Evolutionary conservation across 2,329 filamentous ascomycete species (phyloP).

Genomic region (Emmonsiellopsis sp.): DNA sequence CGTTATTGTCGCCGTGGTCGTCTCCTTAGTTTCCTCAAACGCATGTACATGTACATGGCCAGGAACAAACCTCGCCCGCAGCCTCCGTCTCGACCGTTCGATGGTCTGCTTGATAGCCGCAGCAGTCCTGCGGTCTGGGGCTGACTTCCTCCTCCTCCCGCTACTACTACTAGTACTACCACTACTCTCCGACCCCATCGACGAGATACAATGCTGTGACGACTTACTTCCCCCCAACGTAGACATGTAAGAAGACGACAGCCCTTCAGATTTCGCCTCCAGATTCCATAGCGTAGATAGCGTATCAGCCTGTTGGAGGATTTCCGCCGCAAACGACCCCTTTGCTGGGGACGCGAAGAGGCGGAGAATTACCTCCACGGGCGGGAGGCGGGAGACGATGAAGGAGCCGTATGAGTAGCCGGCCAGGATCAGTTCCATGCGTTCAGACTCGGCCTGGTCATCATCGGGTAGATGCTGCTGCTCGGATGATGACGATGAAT

Average conservation of each 20-base stretch:
- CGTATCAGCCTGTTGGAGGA: constrained; percentile 58
- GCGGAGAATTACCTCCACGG: constrained; percentile 46
- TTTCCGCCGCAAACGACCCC: constrained; percentile 57
- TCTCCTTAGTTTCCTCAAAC: not conserved
- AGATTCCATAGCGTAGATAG: constrained; percentile 55
- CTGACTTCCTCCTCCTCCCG: constrained; percentile 20
- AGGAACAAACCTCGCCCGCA: constrained; percentile 10
- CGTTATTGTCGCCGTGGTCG: not conserved
- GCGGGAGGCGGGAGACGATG: constrained; percentile 63
- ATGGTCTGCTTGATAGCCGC: constrained; percentile 30
- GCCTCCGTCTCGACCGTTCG: constrained; percentile 26
- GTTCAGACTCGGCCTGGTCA: not conserved
- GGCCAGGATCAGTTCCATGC: constrained; percentile 48
- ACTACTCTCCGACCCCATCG: too few relatives aligned
- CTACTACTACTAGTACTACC: not conserved
- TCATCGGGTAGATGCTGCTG: not conserved
- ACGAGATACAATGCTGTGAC: too few relatives aligned
- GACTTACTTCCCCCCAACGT: constrained; percentile 12
- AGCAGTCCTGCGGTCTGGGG: constrained; percentile 9
- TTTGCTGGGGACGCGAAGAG: constrained; percentile 45
- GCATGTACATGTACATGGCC: not conserved
- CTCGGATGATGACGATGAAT: not conserved
- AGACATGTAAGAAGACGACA: constrained; percentile 15
- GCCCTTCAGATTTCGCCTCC: constrained; percentile 26
- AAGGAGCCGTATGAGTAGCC: constrained; percentile 91